These are phyloP conservation scores for Pulveroboletus sp. DNA, from an alignment of 1,284 basidiomycete species.

Conservation along the genomic window DNA sequence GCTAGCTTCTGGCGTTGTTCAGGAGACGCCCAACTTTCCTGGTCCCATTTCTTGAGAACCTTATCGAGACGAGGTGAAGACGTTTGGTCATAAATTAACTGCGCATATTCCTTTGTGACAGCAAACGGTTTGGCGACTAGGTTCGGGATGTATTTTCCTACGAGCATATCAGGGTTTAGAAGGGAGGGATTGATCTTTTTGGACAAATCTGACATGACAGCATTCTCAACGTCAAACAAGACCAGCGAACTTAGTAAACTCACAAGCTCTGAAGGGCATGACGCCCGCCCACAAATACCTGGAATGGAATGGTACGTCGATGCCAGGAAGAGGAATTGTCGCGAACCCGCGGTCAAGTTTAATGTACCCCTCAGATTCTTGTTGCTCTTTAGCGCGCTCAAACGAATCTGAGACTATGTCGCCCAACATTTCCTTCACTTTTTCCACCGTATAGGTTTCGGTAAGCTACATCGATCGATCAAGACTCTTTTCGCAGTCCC, in stretches of 20 bases:
- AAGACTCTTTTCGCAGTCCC: neutral
- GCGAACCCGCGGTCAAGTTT: slow-evolving; percentile 96
- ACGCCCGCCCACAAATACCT: slow-evolving; percentile 99
- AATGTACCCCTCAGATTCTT: slow-evolving; percentile 86
- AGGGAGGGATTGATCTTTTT: slow-evolving; percentile 95
- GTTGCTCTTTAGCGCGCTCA: slow-evolving; percentile 76
- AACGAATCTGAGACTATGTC: slow-evolving; percentile 90
- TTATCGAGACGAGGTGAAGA: slow-evolving; percentile 92
- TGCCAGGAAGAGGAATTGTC: slow-evolving; percentile 94
- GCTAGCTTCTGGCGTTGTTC: slow-evolving; percentile 91
- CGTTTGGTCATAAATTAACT: slow-evolving; percentile 94
- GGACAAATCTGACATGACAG: slow-evolving; percentile 72
- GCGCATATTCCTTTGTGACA: slow-evolving; percentile 86
- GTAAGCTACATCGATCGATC: slow-evolving; percentile 59
- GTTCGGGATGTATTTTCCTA: slow-evolving; percentile 97
- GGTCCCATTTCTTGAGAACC: slow-evolving; percentile 91
- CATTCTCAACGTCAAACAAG: slow-evolving; percentile 24
- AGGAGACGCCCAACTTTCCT: slow-evolving; percentile 82
- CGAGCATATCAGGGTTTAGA: slow-evolving; percentile 88
- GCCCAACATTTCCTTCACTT: slow-evolving; percentile 88
- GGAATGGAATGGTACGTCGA: slow-evolving; percentile 99
- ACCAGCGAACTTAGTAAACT: slow-evolving; percentile 31
- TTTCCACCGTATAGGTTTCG: slow-evolving; percentile 80
- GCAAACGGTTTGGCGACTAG: slow-evolving; percentile 94
- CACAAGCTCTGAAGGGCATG: slow-evolving; percentile 92